Conservation (phyloP, 1,284 basidiomycete species). For the Ganoderma boninense region DNA sequence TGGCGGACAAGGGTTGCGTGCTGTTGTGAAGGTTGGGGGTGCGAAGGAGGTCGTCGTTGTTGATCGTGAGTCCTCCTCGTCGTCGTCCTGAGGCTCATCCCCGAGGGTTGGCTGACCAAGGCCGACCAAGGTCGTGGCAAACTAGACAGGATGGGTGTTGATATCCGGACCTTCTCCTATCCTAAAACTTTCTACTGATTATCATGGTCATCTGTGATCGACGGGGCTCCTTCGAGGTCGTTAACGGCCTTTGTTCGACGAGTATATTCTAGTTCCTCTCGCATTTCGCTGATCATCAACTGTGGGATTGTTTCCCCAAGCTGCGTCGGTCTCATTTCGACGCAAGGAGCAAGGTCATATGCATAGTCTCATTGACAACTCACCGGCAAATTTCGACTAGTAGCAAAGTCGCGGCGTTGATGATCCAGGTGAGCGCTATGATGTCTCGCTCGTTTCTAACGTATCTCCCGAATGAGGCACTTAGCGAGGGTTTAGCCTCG, state of each 20-base stretch:
- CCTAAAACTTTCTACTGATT: neutral
- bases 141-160: neutral
- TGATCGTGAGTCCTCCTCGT: neutral
- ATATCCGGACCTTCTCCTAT: neutral
- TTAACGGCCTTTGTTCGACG: neutral
- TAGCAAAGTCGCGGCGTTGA: neutral
- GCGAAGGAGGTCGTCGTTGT: neutral
- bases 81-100: neutral
- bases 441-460: neutral
- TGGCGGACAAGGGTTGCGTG: constrained; percentile 35
- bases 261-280: neutral
- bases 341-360: neutral
- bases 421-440: neutral
- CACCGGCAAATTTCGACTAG: neutral
- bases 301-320: neutral
- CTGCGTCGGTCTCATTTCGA: neutral
- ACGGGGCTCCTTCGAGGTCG: too few relatives aligned
- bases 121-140: neutral
- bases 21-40: constrained; percentile 32
- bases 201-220: neutral
- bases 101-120: neutral
- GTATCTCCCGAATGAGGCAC: neutral
- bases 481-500: neutral
- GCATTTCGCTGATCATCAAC: neutral
- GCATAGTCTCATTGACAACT: neutral